These are phyloP conservation scores for Zychaea mexicana DNA, from an alignment of 371 early-diverging fungal genomes.

Conservation along the genomic window DNA sequence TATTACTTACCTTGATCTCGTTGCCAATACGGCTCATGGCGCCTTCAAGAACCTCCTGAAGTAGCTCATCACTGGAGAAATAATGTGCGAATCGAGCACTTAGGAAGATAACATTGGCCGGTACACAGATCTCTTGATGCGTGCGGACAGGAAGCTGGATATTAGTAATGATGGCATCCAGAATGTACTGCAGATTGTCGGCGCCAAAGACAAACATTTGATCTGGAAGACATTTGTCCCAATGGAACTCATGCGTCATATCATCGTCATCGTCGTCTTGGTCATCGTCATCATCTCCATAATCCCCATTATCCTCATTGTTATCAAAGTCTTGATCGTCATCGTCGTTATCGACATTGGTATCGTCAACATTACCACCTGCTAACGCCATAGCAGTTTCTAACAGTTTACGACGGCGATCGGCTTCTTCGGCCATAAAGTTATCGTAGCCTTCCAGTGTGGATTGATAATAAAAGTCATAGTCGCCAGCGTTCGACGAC, in stretches of 20 bases:
- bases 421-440: slow-evolving; percentile 54
- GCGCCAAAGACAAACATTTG: slow-evolving; percentile 92
- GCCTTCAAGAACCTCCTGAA: slow-evolving; percentile 68
- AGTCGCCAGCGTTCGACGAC: slow-evolving; percentile 35
- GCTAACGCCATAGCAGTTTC: slow-evolving; percentile 41
- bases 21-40: slow-evolving; percentile 62
- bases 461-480: slow-evolving; percentile 54
- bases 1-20: slow-evolving; percentile 46
- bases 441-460: slow-evolving; percentile 46
- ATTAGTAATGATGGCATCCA: slow-evolving; percentile 68
- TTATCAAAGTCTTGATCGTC: slow-evolving; percentile 19
- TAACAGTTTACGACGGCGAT: slow-evolving; percentile 42
- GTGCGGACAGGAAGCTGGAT: slow-evolving; percentile 59
- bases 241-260: slow-evolving; percentile 63
- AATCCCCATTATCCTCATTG: slow-evolving; percentile 25
- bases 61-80: slow-evolving; percentile 69
- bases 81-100: slow-evolving; percentile 87
- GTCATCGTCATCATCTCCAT: slow-evolving; percentile 18
- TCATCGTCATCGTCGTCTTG: slow-evolving; percentile 29
- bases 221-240: slow-evolving; percentile 78
- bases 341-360: slow-evolving; percentile 15
- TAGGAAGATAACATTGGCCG: slow-evolving; percentile 87
- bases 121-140: slow-evolving; percentile 63
- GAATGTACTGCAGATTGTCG: slow-evolving; percentile 66
- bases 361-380: slow-evolving; percentile 6